Percentiles rank a stretch among this genome's conserved stretches.
Conservation (phyloP, 192 early-diverging fungal species). For the Coemansia sp. region DNA sequence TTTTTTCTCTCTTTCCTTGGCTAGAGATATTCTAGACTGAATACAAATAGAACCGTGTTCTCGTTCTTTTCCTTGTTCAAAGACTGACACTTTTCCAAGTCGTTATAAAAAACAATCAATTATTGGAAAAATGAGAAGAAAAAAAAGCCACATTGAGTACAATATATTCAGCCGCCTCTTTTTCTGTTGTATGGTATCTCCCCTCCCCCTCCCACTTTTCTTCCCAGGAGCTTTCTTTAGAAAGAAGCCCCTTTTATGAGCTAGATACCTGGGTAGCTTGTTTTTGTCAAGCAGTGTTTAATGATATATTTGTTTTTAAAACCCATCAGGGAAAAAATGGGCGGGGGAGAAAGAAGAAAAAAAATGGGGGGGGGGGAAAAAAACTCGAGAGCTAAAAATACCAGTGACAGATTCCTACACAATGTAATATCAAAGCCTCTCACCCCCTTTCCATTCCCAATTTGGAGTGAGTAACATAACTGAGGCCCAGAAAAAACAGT, state of each 20-base stretch:
- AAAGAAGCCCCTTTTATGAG: not conserved
- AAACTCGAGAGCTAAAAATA: not conserved
- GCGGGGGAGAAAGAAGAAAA: not conserved
- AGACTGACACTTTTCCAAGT: not conserved
- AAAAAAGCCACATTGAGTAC: slow-evolving; percentile 1
- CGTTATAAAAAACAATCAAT: not conserved
- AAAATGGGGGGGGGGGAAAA: not conserved
- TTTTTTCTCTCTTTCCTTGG: not conserved
- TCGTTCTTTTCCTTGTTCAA: not conserved
- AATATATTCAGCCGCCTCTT: not conserved
- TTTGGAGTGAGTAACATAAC: not conserved
- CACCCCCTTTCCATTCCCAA: not conserved
- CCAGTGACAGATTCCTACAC: not conserved
- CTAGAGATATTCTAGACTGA: slow-evolving; percentile 1
- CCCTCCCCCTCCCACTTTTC: not conserved
- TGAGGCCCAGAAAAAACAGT: not conserved
- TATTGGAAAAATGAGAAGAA: not conserved
- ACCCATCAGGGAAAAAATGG: not conserved
- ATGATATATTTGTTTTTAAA: not conserved
- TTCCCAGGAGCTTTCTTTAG: not conserved
- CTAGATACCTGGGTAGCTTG: not conserved
- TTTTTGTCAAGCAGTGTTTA: not conserved
- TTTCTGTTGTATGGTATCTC: not conserved
- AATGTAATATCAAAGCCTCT: slow-evolving; percentile 1
- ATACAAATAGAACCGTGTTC: not conserved